Conservation (phyloP, 768 basidiomycete genomes). For the Macrolepiota fuliginosa region DNA sequence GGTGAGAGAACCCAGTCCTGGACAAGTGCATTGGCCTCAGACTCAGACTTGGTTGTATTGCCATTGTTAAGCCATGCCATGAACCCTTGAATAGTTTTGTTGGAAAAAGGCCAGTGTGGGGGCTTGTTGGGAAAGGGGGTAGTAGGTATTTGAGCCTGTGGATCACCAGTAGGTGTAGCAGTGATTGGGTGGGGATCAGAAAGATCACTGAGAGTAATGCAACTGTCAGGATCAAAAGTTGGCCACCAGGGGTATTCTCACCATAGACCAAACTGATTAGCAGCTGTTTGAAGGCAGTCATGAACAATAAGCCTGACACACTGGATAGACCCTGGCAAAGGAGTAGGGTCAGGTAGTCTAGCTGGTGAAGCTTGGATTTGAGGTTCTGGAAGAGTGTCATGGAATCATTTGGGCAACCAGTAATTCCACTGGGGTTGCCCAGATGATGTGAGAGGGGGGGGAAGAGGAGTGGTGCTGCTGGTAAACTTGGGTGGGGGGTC, state of each 20-base stretch:
- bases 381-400: neutral
- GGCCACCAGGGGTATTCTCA: conserved; percentile 23
- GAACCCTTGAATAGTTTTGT: conserved; percentile 14
- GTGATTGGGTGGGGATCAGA: neutral
- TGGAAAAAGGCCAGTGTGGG: conserved; percentile 15
- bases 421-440: neutral
- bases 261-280: neutral
- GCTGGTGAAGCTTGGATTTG: neutral
- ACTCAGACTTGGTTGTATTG: neutral
- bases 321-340: neutral
- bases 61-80: conserved; percentile 20
- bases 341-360: neutral
- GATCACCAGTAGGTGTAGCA: neutral
- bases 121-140: neutral
- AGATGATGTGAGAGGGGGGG: neutral
- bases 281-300: neutral
- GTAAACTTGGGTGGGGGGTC: neutral
- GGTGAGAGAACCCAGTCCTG: neutral
- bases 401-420: neutral
- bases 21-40: neutral
- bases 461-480: neutral
- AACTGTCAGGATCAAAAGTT: conserved; percentile 23
- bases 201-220: neutral
- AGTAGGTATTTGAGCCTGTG: neutral
- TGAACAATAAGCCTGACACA: neutral